Evolutionary conservation across 208 protist species (phyloP), one percentile per base, ranked within the genome.

Genomic region (Wallacemonas sp.): DNA sequence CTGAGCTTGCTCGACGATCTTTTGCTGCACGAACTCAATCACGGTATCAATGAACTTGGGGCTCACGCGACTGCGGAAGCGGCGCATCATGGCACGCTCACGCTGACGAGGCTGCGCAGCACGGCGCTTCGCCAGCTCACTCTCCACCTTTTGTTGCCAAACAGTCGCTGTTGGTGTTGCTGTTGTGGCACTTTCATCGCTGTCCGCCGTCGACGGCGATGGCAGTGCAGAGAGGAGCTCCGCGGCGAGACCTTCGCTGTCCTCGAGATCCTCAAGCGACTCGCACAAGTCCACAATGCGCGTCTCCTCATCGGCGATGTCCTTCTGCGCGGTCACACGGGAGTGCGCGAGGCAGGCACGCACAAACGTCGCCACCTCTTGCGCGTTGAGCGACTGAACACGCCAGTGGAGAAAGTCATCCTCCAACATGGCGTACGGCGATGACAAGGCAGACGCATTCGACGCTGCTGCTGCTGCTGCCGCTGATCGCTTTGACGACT

Each of bases 31-130:
- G 33, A 98, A 98, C 2, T 64, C 56, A 17, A 64, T 17, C 32
- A 98, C 65, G 34, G 97, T 91, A 2, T 89, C 67, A 19, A 84
- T 84, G 69, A 98, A 97, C 6, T 78, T 76, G 27, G 68, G 41
- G 55, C 85, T 93, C 14, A 32, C 58, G 61, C 49, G 17, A 76
- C 6, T 24, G 30, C 47, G 47, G 47, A 55, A 55, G 11, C 47
- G 47, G 24, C 47, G 47, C 0, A 55, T 17, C 47, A 29, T 29
- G 6, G 24, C 47, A 17, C 47, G 47, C 26, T 55, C 47, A 55
- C 47, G 47, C 47, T 6, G 19, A 6, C 47, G 47, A 3, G 5
- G 47, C 8, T 24, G 58, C 5, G n/a, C n/a, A n/a, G n/a, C n/a
- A n/a, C n/a, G n/a, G n/a, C n/a, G n/a, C n/a, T n/a, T n/a, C n/a